A percentile compares a stretch with the other conserved stretches of the same genome.
Conservation (phyloP, 306 rosid species). For the Styphnolobium japonicum region DNA sequence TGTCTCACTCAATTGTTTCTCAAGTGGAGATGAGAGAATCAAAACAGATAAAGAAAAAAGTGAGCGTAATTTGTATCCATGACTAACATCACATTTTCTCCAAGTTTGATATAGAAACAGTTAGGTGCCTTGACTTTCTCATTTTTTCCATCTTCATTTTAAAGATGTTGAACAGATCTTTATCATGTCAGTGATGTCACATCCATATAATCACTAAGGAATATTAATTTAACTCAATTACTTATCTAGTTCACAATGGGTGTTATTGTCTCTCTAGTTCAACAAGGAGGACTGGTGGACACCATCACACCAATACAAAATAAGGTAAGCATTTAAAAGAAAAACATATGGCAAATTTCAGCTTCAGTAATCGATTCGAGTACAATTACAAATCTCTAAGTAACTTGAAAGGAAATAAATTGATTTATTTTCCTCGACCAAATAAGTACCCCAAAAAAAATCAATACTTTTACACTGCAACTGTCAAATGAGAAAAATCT, state of each 20-base stretch:
- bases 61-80: neutral
- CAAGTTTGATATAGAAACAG: neutral
- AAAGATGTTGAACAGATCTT: conserved; percentile 3
- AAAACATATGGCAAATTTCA: neutral
- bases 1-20: neutral
- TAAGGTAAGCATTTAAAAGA: neutral
- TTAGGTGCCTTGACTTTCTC: neutral
- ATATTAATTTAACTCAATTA: neutral
- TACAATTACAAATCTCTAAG: neutral
- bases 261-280: neutral
- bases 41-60: neutral
- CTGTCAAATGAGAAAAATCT: no score
- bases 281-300: neutral
- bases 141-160: neutral
- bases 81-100: neutral
- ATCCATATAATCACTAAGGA: neutral
- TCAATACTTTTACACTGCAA: neutral
- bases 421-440: neutral
- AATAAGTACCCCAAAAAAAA: neutral
- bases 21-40: neutral
- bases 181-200: neutral
- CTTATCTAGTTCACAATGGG: neutral
- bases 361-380: neutral
- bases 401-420: neutral
- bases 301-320: neutral